These are phyloP conservation scores for Malassezia dermatis DNA, from an alignment of 1,284 basidiomycete species.

Conservation along the genomic window DNA sequence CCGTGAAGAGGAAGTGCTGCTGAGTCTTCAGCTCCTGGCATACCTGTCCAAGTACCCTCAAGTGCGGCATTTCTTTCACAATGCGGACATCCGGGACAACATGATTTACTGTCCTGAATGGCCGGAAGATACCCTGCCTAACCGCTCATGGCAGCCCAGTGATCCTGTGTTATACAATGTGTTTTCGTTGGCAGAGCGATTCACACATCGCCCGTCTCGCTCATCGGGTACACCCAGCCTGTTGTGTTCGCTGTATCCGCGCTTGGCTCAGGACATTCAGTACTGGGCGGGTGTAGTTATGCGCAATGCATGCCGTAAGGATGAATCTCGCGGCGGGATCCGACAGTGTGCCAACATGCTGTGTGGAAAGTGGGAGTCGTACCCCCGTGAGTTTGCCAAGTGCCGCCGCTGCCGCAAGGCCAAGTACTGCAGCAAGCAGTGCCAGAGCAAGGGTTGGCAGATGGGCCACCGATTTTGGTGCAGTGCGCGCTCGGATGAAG, in stretches of 20 bases:
- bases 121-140: constrained; percentile 25
- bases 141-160: constrained; percentile 34
- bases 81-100: constrained; percentile 28
- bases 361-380: constrained; percentile 87
- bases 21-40: constrained; percentile 81
- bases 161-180: constrained; percentile 52
- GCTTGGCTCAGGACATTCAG: constrained; percentile 80
- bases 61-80: constrained; percentile 88
- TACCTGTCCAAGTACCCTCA: constrained; percentile 97
- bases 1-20: constrained; percentile 85
- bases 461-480: constrained; percentile 74
- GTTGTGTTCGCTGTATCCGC: constrained; percentile 44
- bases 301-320: constrained; percentile 96
- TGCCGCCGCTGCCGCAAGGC: constrained; percentile 91
- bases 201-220: constrained; percentile 81
- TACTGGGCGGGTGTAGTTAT: constrained; percentile 99
- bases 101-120: constrained; percentile 29
- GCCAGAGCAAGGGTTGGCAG: constrained; percentile 92
- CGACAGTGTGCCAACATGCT: constrained; percentile 85
- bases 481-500: constrained; percentile 39
- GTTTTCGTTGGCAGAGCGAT: constrained; percentile 88
- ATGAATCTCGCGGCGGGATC: constrained; percentile 77
- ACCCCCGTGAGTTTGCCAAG: constrained; percentile 91
- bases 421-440: constrained; percentile 96
- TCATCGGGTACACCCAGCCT: constrained; percentile 53